These are phyloP conservation scores for Saccharomyces hybrid DNA, from an alignment of 1,139 yeast genomes.

Conservation along the genomic window DNA sequence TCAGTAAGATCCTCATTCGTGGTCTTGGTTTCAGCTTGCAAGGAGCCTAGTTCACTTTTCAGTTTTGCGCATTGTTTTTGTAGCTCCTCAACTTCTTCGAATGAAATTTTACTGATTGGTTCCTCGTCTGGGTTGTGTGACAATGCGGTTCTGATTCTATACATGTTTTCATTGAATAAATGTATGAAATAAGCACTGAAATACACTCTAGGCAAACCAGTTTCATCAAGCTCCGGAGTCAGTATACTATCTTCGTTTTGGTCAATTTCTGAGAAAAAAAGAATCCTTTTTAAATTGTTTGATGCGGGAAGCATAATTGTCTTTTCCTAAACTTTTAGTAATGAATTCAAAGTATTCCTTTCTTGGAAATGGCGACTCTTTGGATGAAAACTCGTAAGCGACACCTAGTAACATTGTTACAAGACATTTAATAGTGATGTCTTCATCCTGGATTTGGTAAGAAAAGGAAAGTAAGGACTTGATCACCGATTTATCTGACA, in stretches of 20 bases:
- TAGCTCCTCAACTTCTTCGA: slow-evolving; percentile 57
- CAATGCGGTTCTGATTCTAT: slow-evolving; percentile 62
- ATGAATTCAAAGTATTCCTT: slow-evolving; percentile 55
- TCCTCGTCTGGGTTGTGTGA: slow-evolving; percentile 67
- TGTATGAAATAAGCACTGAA: slow-evolving; percentile 59
- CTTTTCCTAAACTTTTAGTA: slow-evolving; percentile 60
- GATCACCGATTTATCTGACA: slow-evolving; percentile 57
- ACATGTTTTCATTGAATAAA: slow-evolving; percentile 61
- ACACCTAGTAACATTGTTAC: slow-evolving; percentile 67
- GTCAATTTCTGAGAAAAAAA: slow-evolving; percentile 47
- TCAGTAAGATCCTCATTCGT: slow-evolving; percentile 1
- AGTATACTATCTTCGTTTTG: slow-evolving; percentile 38
- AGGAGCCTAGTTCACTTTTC: slow-evolving; percentile 28
- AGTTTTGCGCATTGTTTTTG: slow-evolving; percentile 32
- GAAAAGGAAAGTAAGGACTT: slow-evolving; percentile 63
- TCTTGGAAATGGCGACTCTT: slow-evolving; percentile 63
- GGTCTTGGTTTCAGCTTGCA: slow-evolving; percentile 11
- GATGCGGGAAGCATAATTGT: slow-evolving; percentile 67
- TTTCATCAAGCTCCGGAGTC: slow-evolving; percentile 53
- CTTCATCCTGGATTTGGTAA: slow-evolving; percentile 53
- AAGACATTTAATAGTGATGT: slow-evolving; percentile 65
- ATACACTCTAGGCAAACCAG: slow-evolving; percentile 81
- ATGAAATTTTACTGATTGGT: slow-evolving; percentile 60
- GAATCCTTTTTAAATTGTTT: slow-evolving; percentile 61
- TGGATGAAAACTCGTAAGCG: slow-evolving; percentile 72